Conservation (phyloP, 73 alveolate species). For the Tetrahymena elliotti region DNA sequence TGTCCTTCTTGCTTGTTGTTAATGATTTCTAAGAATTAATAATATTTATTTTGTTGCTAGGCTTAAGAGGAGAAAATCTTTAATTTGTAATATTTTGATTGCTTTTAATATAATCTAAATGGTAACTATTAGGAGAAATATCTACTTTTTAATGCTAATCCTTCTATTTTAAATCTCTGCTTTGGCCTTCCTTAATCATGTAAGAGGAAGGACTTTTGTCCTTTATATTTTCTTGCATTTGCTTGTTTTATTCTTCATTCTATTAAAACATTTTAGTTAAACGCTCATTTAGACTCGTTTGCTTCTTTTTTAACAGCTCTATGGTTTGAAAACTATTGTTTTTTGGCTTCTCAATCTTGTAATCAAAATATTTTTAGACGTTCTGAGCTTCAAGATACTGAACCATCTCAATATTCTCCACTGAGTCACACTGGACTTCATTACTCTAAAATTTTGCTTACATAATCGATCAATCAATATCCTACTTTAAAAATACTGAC, state of each 20-base stretch:
- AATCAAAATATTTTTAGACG: not conserved
- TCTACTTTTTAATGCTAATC: not conserved
- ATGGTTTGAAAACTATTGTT: not conserved
- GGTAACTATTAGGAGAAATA: not conserved
- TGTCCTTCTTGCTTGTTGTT: not conserved
- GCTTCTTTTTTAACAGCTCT: not conserved
- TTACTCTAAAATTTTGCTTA: not conserved
- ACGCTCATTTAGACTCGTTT: not conserved
- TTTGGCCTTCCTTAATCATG: not conserved
- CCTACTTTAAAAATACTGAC: not conserved
- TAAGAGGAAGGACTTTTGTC: not conserved
- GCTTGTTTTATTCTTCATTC: not conserved
- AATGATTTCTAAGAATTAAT: not conserved
- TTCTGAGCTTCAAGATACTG: not conserved
- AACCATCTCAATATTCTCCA: not conserved
- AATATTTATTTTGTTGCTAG: not conserved
- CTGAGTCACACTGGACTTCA: not conserved
- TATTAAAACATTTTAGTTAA: not conserved
- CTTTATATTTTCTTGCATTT: not conserved
- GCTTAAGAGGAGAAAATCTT: not conserved
- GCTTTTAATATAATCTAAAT: not conserved
- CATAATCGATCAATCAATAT: not conserved
- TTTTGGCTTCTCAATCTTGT: not conserved
- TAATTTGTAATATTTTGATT: not conserved
- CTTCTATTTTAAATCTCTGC: not conserved